Evolutionary conservation across 2,329 filamentous ascomycete species (phyloP), one percentile per base, ranked within the genome.

Genomic region (Aquanectria penicillioides): DNA sequence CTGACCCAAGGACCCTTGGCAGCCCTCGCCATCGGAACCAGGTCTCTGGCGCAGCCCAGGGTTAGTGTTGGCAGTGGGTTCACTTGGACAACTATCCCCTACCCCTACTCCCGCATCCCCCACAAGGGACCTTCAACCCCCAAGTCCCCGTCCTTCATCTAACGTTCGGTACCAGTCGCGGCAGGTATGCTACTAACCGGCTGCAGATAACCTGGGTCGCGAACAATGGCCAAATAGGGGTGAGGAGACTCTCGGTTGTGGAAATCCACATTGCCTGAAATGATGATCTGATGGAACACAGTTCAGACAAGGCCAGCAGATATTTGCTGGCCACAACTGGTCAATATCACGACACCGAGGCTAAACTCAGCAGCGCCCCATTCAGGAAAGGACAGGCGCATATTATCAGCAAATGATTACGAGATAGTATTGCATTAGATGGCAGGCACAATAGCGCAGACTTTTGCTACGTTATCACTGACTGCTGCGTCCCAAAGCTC

Each of bases 341-440:
- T 22, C 22, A 43, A 23, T 41, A 38, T 22, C 43, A 40, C 17
- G 12, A 38, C 23, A 13, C 34, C 33, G 17, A 37, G 34, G 43
- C 26, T 28, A 36, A 26, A 51, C 38, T 31, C 22, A 44, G 22
- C 20, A 22, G 29, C 29, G 31, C 55, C 38, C 29, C 37, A 36
- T 40, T 38, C 33, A 55, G 38, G 29, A 38, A 55, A 43, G 25
- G 20, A 61, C 36, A 40, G 37, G 33, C 49, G 29, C 57, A 65
- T 63, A 31, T 13, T 37, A 69, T 67, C 63, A 66, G 56, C 54
- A 64, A 55, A 58, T 44, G 50, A 44, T 60, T 69, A 52, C 47
- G 52, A 59, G 57, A 64, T 65, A 36, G 41, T 55, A 57, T 57
- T 54, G 47, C 54, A 48, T 52, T 50, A 43, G 52, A 61, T 52